Percentiles rank a stretch among this genome's conserved stretches.
Evolutionary conservation across 106 monocot species (phyloP).

Genomic region (Iris macrosiphon): DNA sequence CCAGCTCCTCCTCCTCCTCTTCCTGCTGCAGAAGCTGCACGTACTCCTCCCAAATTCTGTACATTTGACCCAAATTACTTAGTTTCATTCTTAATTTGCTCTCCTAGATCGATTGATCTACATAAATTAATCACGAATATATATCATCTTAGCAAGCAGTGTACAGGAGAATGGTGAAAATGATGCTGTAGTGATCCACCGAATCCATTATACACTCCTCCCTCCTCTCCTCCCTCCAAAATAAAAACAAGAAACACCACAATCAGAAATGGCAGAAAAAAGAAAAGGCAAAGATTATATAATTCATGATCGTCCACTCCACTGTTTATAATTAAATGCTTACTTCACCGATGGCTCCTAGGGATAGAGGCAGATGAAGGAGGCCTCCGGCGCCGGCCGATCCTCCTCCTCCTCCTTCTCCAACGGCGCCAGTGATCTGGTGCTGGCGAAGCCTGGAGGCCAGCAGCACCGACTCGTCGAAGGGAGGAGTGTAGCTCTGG

Average conservation of each 20-base stretch:
- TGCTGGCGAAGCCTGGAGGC: constrained; percentile 74
- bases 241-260: not conserved
- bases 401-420: constrained; percentile 11
- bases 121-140: too few relatives aligned
- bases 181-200: constrained; percentile 34
- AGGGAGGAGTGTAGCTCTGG: constrained; percentile 12
- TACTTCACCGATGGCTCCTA: constrained; percentile 16
- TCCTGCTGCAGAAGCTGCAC: not conserved
- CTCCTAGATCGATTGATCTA: too few relatives aligned
- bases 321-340: too few relatives aligned
- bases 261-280: not conserved
- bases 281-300: not conserved
- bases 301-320: not conserved
- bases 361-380: constrained; percentile 41
- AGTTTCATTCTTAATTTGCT: too few relatives aligned
- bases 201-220: constrained; percentile 46
- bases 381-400: constrained; percentile 20
- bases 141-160: too few relatives aligned
- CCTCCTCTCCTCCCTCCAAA: constrained; percentile 39
- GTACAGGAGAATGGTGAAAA: constrained; percentile 44
- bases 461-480: constrained; percentile 70
- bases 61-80: too few relatives aligned
- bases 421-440: constrained; percentile 51
- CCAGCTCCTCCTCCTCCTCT: constrained; percentile 4
- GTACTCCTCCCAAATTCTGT: too few relatives aligned